A percentile compares a stretch with the other conserved stretches of the same genome.
Conservation (phyloP, 495 filamentous ascomycete genomes). For the Trichocladium uniseriatum region DNA sequence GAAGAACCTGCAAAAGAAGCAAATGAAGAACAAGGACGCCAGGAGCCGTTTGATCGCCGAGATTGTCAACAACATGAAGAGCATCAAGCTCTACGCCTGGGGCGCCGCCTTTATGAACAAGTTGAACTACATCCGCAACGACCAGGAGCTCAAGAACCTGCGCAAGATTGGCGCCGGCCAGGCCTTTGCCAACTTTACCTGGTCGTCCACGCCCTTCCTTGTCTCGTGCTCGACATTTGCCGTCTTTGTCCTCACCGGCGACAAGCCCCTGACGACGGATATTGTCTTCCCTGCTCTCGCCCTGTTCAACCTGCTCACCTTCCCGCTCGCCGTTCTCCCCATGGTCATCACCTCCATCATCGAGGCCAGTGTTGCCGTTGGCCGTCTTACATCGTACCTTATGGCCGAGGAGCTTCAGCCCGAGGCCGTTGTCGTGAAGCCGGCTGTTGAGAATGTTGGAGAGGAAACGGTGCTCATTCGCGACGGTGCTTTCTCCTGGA, state of each 20-base stretch:
- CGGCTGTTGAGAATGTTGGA: constrained; percentile 58
- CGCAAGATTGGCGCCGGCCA: constrained; percentile 92
- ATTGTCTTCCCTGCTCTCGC: constrained; percentile 84
- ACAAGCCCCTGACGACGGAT: constrained; percentile 76
- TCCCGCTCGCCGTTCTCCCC: constrained; percentile 86
- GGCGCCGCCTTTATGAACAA: constrained; percentile 95
- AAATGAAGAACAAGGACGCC: constrained; percentile 99
- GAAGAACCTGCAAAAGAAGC: constrained; percentile 87
- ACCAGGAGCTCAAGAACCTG: constrained; percentile 88
- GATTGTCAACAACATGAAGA: constrained; percentile 99
- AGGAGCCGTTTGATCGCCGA: constrained; percentile 91
- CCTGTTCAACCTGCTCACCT: constrained; percentile 87
- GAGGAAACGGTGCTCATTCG: constrained; percentile 78
- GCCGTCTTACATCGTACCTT: constrained; percentile 76
- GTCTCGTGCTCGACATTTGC: constrained; percentile 96
- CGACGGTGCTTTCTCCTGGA: constrained; percentile 91
- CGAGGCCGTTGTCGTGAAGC: constrained; percentile 65
- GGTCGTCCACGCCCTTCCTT: constrained; percentile 98
- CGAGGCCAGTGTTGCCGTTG: constrained; percentile 88
- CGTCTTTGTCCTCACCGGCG: constrained; percentile 77
- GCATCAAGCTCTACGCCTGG: constrained; percentile 98
- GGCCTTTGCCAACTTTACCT: constrained; percentile 93
- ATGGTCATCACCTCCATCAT: constrained; percentile 98
- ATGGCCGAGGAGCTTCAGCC: constrained; percentile 81
- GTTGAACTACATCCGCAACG: constrained; percentile 88